Percentiles rank a stretch among this genome's conserved stretches.
These are phyloP conservation scores for Aegilops sharonensis DNA, from an alignment of 176 grass and related monocot species.

Conservation along the genomic window DNA sequence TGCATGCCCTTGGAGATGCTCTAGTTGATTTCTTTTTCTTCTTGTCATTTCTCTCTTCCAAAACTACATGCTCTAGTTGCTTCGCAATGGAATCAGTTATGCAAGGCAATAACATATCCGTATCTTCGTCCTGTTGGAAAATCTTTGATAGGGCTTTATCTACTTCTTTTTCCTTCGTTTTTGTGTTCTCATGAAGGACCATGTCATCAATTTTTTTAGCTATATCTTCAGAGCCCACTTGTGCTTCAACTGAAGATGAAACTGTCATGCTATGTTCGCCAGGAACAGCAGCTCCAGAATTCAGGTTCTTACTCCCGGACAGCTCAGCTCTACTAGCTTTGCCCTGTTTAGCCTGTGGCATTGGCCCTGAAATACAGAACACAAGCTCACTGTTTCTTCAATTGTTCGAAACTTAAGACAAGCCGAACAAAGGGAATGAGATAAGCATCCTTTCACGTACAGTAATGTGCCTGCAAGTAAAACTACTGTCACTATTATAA, in stretches of 20 bases:
- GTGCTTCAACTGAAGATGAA: conserved; percentile 27
- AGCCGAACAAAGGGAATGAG: conserved; percentile 39
- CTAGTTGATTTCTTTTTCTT: conserved; percentile 51
- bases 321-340: conserved; percentile 12
- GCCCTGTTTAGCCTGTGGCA: conserved; percentile 30
- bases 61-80: conserved; percentile 53
- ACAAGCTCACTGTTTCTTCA: conserved; percentile 59
- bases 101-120: conserved; percentile 37
- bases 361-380: conserved; percentile 65
- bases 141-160: conserved; percentile 36
- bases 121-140: conserved; percentile 34
- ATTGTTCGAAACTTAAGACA: conserved; percentile 51
- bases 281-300: conserved; percentile 32
- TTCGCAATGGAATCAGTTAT: conserved; percentile 75
- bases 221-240: conserved; percentile 53
- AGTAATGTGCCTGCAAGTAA: conserved; percentile 53
- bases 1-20: conserved; percentile 34
- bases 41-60: conserved; percentile 48
- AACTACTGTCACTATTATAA: conserved; percentile 48
- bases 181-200: conserved; percentile 33
- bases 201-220: conserved; percentile 44
- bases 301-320: not conserved
- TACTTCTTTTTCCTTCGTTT: conserved; percentile 26
- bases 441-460: conserved; percentile 46
- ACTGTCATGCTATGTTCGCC: conserved; percentile 13